A percentile compares a stretch with the other conserved stretches of the same genome.
Conservation (phyloP, 768 basidiomycete genomes). For the Lactarius trivialis region DNA sequence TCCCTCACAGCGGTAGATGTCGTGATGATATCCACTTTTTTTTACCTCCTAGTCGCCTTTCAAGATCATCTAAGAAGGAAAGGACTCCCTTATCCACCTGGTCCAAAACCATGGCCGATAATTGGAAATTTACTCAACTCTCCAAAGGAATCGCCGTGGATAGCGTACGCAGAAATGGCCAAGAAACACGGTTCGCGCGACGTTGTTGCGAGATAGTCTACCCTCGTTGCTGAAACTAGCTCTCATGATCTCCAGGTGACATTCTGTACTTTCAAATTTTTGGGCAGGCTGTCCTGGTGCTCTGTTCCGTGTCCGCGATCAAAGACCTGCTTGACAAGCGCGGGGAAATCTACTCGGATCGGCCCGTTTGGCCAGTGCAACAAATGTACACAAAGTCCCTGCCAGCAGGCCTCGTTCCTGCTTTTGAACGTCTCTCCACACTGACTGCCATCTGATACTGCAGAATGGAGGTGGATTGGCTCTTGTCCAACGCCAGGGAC, state of each 20-base stretch:
- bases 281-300: slow-evolving; percentile 41
- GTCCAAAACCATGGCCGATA: neutral
- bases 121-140: slow-evolving; percentile 2
- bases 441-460: neutral
- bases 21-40: no score
- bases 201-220: neutral
- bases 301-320: slow-evolving; percentile 40
- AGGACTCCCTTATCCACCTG: neutral
- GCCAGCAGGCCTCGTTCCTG: no score
- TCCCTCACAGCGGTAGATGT: no score
- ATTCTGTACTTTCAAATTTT: slow-evolving; percentile 31
- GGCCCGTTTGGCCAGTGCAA: neutral
- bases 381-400: neutral
- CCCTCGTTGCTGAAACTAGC: neutral
- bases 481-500: neutral
- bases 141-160: neutral
- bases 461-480: slow-evolving; percentile 1
- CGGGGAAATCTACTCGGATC: neutral
- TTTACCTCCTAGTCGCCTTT: no score
- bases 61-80: no score
- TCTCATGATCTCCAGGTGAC: neutral
- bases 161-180: neutral
- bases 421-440: no score
- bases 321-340: slow-evolving; percentile 28
- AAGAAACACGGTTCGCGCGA: neutral